Evolutionary conservation across 2,329 filamentous ascomycete genomes (phyloP), one percentile per base, ranked within the genome.

Genomic region (Claviceps cyperi): DNA sequence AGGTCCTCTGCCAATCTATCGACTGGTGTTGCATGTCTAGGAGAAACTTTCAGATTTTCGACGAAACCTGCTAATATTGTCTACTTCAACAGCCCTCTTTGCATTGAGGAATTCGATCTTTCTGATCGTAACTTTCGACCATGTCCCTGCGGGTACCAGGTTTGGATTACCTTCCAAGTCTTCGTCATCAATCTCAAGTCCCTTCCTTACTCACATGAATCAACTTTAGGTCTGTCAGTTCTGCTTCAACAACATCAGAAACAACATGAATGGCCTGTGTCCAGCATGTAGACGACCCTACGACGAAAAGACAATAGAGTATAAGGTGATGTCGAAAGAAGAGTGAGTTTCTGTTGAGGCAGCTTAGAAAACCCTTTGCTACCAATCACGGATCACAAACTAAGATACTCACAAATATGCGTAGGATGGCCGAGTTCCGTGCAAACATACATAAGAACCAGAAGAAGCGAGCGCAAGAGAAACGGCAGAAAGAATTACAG

Each of bases 161-260:
- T 96, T 78, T 41, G 57, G 24, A 19, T 3, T 41, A n/a, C 8
- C 8, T 14, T 11, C 41, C 13, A 6, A 28, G 14, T 2, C 3
- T 21, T 40, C 28, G 13, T 14, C 32, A 28, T 46, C 22, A 38
- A 38, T 19, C 40, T 13, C 15, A 24, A n/a, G 4, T 48, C 35
- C 43, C 6, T 8, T 36, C 8, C 9, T 46, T 46, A 13, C 28
- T 45, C 9, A 32, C n/a, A 19, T 37, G 1, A 24, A 4, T 4
- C 2, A 49, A 11, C 43, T 41, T 0, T 32, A 96, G 90, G 91
- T 98, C 66, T 98, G 92, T 69, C 94, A 98, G 74, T 98, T 98
- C 70, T 98, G 92, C 71, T 98, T 91, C 74, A 96, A 98, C 70
- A 98, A 97, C 66, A 94, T 98, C 66, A 94, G 94, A 70, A 94